These are phyloP conservation scores for Juglanconis juglandina DNA, from an alignment of 2,329 filamentous ascomycete genomes.

Conservation along the genomic window DNA sequence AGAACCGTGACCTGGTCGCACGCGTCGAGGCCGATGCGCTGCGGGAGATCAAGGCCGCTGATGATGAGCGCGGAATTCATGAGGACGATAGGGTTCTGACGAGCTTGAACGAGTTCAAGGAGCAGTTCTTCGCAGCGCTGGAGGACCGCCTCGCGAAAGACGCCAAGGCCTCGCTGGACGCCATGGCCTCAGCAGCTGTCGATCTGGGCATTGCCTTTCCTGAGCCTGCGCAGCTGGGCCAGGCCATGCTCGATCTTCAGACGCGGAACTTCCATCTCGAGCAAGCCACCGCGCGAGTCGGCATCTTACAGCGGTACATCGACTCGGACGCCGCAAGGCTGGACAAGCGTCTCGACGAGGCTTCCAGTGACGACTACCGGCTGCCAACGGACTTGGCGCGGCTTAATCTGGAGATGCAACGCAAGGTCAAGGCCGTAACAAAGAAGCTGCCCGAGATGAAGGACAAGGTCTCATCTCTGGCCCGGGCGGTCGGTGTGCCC, in stretches of 20 bases:
- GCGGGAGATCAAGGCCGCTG: slow-evolving; percentile 39
- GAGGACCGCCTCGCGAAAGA: slow-evolving; percentile 53
- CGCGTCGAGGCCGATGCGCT: slow-evolving; percentile 59
- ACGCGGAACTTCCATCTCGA: slow-evolving; percentile 50
- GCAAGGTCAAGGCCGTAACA: slow-evolving; percentile 64
- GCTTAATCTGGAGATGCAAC: slow-evolving; percentile 71
- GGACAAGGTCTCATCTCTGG: slow-evolving; percentile 47
- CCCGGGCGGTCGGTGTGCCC: slow-evolving; percentile 30
- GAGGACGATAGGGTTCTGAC: slow-evolving; percentile 33
- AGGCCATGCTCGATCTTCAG: slow-evolving; percentile 54
- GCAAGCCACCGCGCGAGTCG: slow-evolving; percentile 52
- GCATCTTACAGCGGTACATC: slow-evolving; percentile 54
- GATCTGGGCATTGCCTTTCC: slow-evolving; percentile 47
- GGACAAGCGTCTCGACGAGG: slow-evolving; percentile 36
- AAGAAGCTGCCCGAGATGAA: slow-evolving; percentile 66
- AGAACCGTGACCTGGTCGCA: slow-evolving; percentile 58
- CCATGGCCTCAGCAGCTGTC: slow-evolving; percentile 52
- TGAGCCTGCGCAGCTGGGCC: slow-evolving; percentile 47
- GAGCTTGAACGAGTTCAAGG: slow-evolving; percentile 25
- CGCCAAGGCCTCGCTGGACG: slow-evolving; percentile 53
- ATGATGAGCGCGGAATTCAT: background rate
- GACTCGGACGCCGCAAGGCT: slow-evolving; percentile 45
- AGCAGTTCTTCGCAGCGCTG: slow-evolving; percentile 49
- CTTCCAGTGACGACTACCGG: slow-evolving; percentile 47
- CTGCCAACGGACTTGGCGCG: slow-evolving; percentile 58